Percentiles rank a stretch among this genome's conserved stretches.
These are phyloP conservation scores for Linnemannia hyalina DNA, from an alignment of 192 early-diverging fungal species.

Conservation along the genomic window DNA sequence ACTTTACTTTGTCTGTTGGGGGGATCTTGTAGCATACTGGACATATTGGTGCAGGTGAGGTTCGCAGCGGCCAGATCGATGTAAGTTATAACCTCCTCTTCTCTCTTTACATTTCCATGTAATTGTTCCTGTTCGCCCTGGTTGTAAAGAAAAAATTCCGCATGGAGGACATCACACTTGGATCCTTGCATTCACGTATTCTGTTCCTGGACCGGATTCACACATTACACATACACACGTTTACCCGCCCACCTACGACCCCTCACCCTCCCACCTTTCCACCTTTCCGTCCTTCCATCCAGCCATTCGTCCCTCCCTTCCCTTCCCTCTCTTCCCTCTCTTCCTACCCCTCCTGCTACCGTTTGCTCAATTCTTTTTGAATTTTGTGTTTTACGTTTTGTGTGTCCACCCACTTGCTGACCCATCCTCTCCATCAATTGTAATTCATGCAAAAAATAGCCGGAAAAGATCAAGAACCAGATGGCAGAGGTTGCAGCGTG, in stretches of 20 bases:
- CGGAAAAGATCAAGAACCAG: constrained; percentile 56
- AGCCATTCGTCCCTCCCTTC: not conserved
- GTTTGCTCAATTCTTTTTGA: not conserved
- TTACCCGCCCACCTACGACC: not conserved
- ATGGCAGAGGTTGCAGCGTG: constrained; percentile 52
- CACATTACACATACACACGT: not conserved
- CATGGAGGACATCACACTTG: not conserved
- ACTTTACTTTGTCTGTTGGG: constrained; percentile 1
- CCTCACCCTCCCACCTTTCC: not conserved
- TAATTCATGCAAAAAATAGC: constrained; percentile 18
- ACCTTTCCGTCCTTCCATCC: not conserved
- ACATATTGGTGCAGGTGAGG: constrained; percentile 58
- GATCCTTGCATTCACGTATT: not conserved
- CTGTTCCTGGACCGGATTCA: not conserved
- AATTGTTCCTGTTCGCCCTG: constrained; percentile 18
- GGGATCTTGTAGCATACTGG: constrained; percentile 52
- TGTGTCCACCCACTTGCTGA: not conserved
- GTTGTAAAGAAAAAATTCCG: not conserved
- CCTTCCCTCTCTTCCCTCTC: not conserved
- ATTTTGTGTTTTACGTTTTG: not conserved
- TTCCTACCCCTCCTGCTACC: not conserved
- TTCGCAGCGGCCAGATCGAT: constrained; percentile 56
- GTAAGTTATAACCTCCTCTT: constrained; percentile 28
- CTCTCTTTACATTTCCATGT: not conserved
- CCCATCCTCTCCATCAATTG: not conserved